Evolutionary conservation across 495 filamentous ascomycete species (phyloP), one percentile per base, ranked within the genome.

Genomic region (Xylaria bambusicola): DNA sequence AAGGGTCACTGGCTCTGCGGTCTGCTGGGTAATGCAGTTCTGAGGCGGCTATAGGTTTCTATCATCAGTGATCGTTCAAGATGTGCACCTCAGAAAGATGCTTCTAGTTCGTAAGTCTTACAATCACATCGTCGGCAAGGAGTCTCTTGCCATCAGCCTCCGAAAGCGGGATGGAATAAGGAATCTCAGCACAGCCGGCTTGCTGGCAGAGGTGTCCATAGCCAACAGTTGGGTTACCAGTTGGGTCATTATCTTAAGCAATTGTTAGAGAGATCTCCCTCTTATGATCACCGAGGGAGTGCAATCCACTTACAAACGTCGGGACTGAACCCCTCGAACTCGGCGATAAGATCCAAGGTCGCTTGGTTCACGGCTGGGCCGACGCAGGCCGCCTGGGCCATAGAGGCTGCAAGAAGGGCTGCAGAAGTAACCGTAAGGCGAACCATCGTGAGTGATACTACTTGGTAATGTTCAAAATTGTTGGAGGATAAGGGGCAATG

Each of bases 121-220:
- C 74, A 61, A 62, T 64, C 46, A 80, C 62, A 59, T 83, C 80
- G 41, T 62, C 62, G 9, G 67, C 66, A 31, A 83, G 62, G 3
- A 82, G 73, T 58, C 68, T 68, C 35, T 66, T 68, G 15, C 72
- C 79, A n/a, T 71, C 67, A 10, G 64, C 60, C 42, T 74, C 63
- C 9, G 72, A 73, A 18, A 81, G 64, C 1, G 80, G 80, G 55
- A 79, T 73, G 3, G 63, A 36, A 63, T 79, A 80, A 17, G 65
- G 60, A 31, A 82, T 72, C 23, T 82, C 79, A 2, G 71, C 53
- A 73, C 79, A 81, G 13, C 62, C 62, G 13, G 62, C 53, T 10
- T 71, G 70, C 50, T 56, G 35, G 70, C 78, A 83, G 13, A 80
- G 72, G 61, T 83, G 80, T 45, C 80, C 80, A 61, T 82, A 83